Evolutionary conservation across 345 rosid genomes (phyloP), one percentile per base, ranked within the genome.

Genomic region (Gossypium sturtianum): DNA sequence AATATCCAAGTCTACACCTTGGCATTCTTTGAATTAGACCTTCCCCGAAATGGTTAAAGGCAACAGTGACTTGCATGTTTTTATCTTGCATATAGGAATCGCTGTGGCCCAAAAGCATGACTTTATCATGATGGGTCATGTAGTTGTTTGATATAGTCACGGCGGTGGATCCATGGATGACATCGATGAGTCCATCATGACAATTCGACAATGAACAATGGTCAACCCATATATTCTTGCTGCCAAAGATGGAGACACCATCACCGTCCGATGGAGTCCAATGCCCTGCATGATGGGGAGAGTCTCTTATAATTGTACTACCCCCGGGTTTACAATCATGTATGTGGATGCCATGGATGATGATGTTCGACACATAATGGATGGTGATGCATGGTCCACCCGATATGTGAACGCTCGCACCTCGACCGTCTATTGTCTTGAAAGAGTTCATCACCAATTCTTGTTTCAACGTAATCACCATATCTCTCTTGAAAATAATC

Each of bases 1-100:
- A 89, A 78, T 88, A 89, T 62, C 97, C 97, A 78, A 83, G 92
- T 47, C 97, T 80, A 17, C 97, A 89, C 78, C 97, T 82, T 56
- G 97, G 97, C 91, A 89, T 91, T 75, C 97, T 88, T 73, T 91
- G 97, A n/a, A 91, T 92, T 1, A 91, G 78, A 4, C 97, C 97
- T 86, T 91, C 91, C 11, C 97, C 93, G 16, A 91, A 91, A 78
- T 89, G 97, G 84, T 91, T 91, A 78, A 91, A 91, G 23, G 97
- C 97, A 54, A 91, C 70, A 34, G 97, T 91, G 70, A 86, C 90
- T 61, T 89, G 97, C 97, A 91, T 91, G 80, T 79, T 48, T 82
- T 83, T 89, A 78, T 91, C 97, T 47, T 77, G 83, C 3, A 90
- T 84, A 67, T 83, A 89, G 6, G 86, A 75, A 79, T 91, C 94